Conservation (phyloP, 2,329 filamentous ascomycete genomes). For the Fusarium falciforme region DNA sequence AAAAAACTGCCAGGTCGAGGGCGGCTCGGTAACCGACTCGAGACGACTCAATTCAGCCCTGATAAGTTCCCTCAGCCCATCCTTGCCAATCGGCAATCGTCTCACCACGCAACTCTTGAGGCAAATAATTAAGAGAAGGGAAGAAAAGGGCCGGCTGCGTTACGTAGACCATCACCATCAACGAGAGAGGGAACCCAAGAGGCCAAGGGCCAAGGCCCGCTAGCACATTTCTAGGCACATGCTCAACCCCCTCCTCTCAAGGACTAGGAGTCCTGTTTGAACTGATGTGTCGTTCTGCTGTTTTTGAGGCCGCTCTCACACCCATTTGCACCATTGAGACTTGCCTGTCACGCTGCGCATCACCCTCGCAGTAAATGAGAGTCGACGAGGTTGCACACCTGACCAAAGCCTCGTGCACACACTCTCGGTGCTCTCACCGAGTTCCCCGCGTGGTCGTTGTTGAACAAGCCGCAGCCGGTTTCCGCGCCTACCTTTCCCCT, state of each 20-base stretch:
- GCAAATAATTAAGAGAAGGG: not conserved
- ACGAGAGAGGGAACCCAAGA: constrained; percentile 1
- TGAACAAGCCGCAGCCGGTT: constrained; percentile 4
- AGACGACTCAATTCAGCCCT: constrained; percentile 9
- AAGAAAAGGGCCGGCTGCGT: not conserved
- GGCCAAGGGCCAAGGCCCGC: constrained; percentile 20
- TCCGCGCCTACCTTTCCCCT: constrained; percentile 21
- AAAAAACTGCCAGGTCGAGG: constrained; percentile 12
- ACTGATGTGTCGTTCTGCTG: constrained; percentile 19
- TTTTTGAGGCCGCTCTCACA: constrained; percentile 25
- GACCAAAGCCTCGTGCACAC: constrained; percentile 30
- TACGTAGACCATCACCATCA: constrained; percentile 3
- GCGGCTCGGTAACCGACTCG: constrained; percentile 23
- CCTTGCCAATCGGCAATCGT: constrained; percentile 16
- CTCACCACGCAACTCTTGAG: constrained; percentile 1
- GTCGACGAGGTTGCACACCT: constrained; percentile 11
- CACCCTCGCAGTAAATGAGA: constrained; percentile 13
- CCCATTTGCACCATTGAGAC: not conserved
- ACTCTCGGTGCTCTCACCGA: constrained; percentile 17
- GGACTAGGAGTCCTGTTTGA: not conserved
- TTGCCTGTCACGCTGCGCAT: constrained; percentile 3
- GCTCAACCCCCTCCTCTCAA: constrained; percentile 15
- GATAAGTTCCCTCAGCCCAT: not conserved
- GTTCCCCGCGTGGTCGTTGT: constrained; percentile 15
- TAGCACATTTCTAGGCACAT: constrained; percentile 14